Conservation (phyloP, 345 rosid species). For the Eucalyptus curtisii region DNA sequence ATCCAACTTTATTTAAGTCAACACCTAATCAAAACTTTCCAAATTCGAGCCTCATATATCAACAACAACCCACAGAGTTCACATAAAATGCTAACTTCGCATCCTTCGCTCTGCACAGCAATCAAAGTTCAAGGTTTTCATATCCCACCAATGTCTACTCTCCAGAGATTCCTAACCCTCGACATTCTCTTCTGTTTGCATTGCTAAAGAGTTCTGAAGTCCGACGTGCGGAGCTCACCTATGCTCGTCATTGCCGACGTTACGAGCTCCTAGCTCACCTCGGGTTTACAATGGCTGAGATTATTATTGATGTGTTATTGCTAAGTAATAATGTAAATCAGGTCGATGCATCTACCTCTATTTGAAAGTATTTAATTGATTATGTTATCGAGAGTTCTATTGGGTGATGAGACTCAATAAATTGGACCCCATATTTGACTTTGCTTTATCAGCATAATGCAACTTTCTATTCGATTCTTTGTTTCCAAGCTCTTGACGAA, state of each 20-base stretch:
- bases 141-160: not conserved
- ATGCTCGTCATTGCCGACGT: not conserved
- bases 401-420: not conserved
- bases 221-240: not conserved
- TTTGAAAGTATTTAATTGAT: not conserved
- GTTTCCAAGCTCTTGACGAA: not conserved
- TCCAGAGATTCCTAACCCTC: not conserved
- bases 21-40: not conserved
- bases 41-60: not conserved
- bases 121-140: too few relatives aligned
- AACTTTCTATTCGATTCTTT: not conserved
- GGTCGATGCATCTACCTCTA: not conserved
- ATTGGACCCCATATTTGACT: not conserved
- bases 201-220: not conserved
- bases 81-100: not conserved
- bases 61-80: not conserved
- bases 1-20: not conserved
- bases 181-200: not conserved
- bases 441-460: not conserved
- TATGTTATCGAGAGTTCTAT: not conserved
- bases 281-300: not conserved
- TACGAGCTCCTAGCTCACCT: not conserved
- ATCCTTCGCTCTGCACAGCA: not conserved
- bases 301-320: not conserved
- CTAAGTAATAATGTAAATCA: not conserved